Percentiles rank a stretch among this genome's conserved stretches.
phyloP scores from a whole-genome alignment of 2,329 filamentous ascomycete species.

The Dryadomyces quercus-mongolicae region DNA sequence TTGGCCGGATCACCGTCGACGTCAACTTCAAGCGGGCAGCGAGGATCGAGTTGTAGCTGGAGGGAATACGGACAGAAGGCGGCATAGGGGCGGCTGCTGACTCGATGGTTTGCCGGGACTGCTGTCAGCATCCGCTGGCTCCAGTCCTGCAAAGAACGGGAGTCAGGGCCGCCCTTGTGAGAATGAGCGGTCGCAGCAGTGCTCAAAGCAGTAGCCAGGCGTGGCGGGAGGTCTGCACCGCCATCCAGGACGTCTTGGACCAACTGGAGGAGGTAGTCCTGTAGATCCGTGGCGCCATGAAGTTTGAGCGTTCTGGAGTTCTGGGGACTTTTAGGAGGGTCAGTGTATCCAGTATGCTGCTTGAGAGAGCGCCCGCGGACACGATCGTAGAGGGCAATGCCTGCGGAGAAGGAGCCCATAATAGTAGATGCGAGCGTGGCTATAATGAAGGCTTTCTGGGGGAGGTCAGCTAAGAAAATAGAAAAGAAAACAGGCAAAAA shows the following conservation, averaged over 20 bases:
- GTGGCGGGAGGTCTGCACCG: slow-evolving; percentile 12
- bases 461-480: not conserved
- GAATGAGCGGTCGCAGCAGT: too few species aligned
- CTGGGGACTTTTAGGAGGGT: slow-evolving; percentile 12
- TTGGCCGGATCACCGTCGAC: slow-evolving; percentile 7
- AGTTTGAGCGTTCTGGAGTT: not conserved
- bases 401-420: slow-evolving; percentile 24
- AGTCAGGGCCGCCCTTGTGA: slow-evolving; percentile 17
- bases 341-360: slow-evolving; percentile 19
- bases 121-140: slow-evolving; percentile 18
- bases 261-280: slow-evolving; percentile 24
- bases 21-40: slow-evolving; percentile 12
- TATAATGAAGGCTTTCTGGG: slow-evolving; percentile 25
- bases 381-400: slow-evolving; percentile 24
- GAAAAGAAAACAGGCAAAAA: not conserved
- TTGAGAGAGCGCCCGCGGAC: slow-evolving; percentile 20
- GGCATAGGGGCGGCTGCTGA: slow-evolving; percentile 12
- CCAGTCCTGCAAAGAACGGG: slow-evolving; percentile 23
- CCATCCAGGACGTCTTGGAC: slow-evolving; percentile 22
- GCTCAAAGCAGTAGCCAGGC: slow-evolving; percentile 17
- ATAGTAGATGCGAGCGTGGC: slow-evolving; percentile 27
- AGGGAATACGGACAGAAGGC: slow-evolving; percentile 21
- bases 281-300: slow-evolving; percentile 18
- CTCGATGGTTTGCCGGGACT: not conserved
- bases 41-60: slow-evolving; percentile 18